Evolutionary conservation across 257 asterid species (phyloP), one percentile per base, ranked within the genome.

Genomic region (Anisodus acutangulus): DNA sequence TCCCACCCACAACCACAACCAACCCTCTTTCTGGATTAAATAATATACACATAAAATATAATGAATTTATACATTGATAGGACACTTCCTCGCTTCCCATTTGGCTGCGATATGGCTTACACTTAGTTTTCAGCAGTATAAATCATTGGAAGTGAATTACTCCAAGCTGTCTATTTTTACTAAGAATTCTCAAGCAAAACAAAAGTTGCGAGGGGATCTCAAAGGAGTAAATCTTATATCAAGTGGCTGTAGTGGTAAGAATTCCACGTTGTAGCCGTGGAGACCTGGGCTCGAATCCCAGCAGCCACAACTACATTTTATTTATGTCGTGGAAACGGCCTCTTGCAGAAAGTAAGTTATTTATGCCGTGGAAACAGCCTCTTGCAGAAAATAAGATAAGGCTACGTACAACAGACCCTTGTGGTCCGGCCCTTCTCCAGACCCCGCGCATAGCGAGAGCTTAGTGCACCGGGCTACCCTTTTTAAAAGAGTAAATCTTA

Each of bases 251-350:
- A 92, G 97, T 93, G 98, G 97, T 94, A 9, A 96, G 98, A 93
- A 94, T 96, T 96, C 94, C 97, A 94, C 95, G 97, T 93, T 94
- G 98, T 93, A 98, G 98, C 97, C 97, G 95, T 94, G 94, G 95
- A 93, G 98, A 93, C 98, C 97, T 93, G 95, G 95, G 98, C 99
- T 94, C 95, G 97, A 95, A 95, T 96, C 95, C 98, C 97, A 96
- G 98, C n/a, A n/a, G n/a, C n/a, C n/a, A n/a, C n/a, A n/a, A n/a
- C n/a, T n/a, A n/a, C n/a, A n/a, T n/a, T n/a, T n/a, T 22, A 22
- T 22, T 22, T 22, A 22, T 22, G 26, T 0, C 26, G 26, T 22
- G 26, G 26, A 22, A 22, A 22, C 26, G 0, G 26, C 0, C 26
- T 22, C 26, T 22, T 22, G 26, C 26, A 22, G 26, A 22, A 22